phyloP scores from a whole-genome alignment of 2,329 filamentous ascomycete genomes.

The Exophiala xenobiotica region DNA sequence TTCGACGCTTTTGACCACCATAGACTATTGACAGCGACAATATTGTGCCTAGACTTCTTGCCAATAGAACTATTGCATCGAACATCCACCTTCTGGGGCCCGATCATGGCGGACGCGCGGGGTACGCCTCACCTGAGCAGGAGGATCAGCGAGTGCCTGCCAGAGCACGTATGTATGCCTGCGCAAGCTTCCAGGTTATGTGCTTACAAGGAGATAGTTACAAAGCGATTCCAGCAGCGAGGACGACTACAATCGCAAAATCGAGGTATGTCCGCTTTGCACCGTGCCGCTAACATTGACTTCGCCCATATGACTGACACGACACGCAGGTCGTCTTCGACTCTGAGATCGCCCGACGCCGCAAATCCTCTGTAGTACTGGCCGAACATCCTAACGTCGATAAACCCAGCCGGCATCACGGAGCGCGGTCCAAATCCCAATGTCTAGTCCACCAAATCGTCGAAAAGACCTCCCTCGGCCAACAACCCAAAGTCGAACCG shows the following conservation, averaged over 20 bases:
- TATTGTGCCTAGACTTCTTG: too few relatives aligned
- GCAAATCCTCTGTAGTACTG: conserved; percentile 60
- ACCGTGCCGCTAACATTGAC: background rate
- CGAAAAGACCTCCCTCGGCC: conserved; percentile 36
- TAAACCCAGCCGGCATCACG: conserved; percentile 39
- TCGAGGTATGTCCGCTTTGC: conserved; percentile 9
- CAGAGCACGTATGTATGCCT: conserved; percentile 17
- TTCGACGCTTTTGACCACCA: too few relatives aligned
- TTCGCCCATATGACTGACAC: background rate
- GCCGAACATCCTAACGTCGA: conserved; percentile 18
- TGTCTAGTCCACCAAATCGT: conserved; percentile 64
- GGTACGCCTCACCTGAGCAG: conserved; percentile 26
- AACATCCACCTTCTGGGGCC: background rate
- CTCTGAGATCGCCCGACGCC: conserved; percentile 51
- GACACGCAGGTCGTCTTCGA: conserved; percentile 56
- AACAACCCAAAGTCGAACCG: conserved; percentile 26
- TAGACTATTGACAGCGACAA: too few relatives aligned
- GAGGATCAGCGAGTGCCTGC: conserved; percentile 25
- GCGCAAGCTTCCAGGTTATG: background rate
- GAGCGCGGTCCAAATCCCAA: conserved; percentile 47
- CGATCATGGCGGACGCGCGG: conserved; percentile 6
- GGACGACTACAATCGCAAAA: conserved; percentile 40
- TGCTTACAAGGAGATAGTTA: conserved; percentile 24
- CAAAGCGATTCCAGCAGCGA: conserved; percentile 36
- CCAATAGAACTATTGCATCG: too few relatives aligned